phyloP scores from a whole-genome alignment of 345 rosid species.

The Hibiscus tridactylites region DNA sequence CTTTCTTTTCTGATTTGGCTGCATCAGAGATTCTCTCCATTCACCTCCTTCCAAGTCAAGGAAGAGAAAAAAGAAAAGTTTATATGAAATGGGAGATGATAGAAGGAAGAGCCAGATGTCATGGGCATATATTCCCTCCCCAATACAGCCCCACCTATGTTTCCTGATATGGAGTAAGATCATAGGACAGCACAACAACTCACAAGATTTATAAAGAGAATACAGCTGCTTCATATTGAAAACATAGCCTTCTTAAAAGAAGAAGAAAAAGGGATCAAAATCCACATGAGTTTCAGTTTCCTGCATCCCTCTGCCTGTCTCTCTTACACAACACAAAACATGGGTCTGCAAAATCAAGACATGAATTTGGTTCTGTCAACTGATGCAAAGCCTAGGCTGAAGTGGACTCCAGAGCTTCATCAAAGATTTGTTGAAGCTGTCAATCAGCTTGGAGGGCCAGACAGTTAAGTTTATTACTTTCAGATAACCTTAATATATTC shows the following conservation, averaged over 20 bases:
- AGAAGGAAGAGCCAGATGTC: slow-evolving; percentile 44
- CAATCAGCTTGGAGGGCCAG: slow-evolving; percentile 80
- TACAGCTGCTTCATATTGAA: slow-evolving; percentile 21
- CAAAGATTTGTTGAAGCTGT: slow-evolving; percentile 78
- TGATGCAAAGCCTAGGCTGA: slow-evolving; percentile 93
- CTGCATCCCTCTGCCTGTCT: slow-evolving; percentile 8
- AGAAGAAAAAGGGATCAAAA: slow-evolving; percentile 9
- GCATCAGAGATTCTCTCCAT: slow-evolving; percentile 51
- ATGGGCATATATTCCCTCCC: slow-evolving; percentile 71
- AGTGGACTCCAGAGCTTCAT: slow-evolving; percentile 95
- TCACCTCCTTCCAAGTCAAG: slow-evolving; percentile 37
- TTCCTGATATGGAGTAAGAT: slow-evolving; percentile 70
- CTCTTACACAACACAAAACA: slow-evolving; percentile 16
- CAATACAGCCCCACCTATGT: slow-evolving; percentile 64
- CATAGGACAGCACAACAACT: slow-evolving; percentile 36
- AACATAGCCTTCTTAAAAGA: slow-evolving; percentile 11
- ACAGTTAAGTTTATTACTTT: slow-evolving; percentile 40
- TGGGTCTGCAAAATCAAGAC: slow-evolving; percentile 29
- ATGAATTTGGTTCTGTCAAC: slow-evolving; percentile 74
- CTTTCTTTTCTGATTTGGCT: slow-evolving; percentile 39
- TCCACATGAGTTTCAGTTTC: slow-evolving; percentile 14
- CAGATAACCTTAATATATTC: background rate
- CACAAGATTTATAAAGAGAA: slow-evolving; percentile 35
- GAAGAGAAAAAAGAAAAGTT: slow-evolving; percentile 23
- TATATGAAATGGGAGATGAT: slow-evolving; percentile 25